A percentile compares a stretch with the other conserved stretches of the same genome.
phyloP scores from a whole-genome alignment of 768 basidiomycete species.

The Lentinula boryana region DNA sequence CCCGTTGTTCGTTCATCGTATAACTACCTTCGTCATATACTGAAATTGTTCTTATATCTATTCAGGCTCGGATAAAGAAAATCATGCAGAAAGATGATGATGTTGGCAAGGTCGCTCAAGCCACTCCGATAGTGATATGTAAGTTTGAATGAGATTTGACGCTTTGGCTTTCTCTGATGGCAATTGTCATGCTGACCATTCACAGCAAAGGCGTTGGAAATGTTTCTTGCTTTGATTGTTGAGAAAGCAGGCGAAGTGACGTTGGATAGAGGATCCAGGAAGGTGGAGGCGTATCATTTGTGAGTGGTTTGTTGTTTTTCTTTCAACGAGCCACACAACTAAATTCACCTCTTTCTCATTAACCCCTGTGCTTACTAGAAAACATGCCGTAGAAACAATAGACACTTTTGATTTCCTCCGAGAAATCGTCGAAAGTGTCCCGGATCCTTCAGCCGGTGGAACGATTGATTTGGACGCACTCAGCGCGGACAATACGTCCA shows the following conservation, averaged over 20 bases:
- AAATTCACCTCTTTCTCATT: too few species aligned
- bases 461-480: constrained; percentile 70
- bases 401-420: constrained; percentile 92
- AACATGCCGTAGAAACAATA: constrained; percentile 84
- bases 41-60: not conserved
- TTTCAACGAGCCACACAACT: too few species aligned
- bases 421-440: constrained; percentile 81
- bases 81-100: constrained; percentile 99
- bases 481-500: constrained; percentile 33
- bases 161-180: not conserved
- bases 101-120: constrained; percentile 96
- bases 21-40: too few species aligned
- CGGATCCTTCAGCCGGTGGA: constrained; percentile 83
- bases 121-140: constrained; percentile 97
- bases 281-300: constrained; percentile 92
- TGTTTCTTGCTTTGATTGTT: constrained; percentile 82
- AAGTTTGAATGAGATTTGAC: constrained; percentile 23
- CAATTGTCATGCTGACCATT: not conserved
- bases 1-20: constrained; percentile 61
- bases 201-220: constrained; percentile 44
- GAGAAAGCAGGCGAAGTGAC: constrained; percentile 82
- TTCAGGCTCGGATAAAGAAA: constrained; percentile 94
- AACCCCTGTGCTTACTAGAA: constrained; percentile 38
- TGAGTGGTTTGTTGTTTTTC: constrained; percentile 28
- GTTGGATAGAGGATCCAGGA: constrained; percentile 70